Percentiles rank a stretch among this genome's conserved stretches.
phyloP scores from a whole-genome alignment of 2,329 filamentous ascomycete genomes.

The Tolypocladium pustulatum region DNA sequence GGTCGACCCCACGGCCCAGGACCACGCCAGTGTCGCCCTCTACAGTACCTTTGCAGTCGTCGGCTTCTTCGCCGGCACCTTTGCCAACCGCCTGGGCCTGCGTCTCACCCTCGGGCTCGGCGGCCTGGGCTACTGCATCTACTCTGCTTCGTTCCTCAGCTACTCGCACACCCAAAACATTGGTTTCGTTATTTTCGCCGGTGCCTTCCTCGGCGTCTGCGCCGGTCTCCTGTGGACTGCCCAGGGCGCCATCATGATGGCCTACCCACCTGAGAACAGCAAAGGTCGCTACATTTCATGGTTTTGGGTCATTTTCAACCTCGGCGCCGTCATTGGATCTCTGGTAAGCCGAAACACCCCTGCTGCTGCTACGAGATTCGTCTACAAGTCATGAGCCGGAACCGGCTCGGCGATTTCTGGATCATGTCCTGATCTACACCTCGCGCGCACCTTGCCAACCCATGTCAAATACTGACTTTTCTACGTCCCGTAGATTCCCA shows the following conservation, averaged over 20 bases:
- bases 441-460: too few relatives aligned
- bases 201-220: constrained; percentile 65
- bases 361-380: neutral
- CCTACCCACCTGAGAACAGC: constrained; percentile 68
- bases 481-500: constrained; percentile 37
- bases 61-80: constrained; percentile 63
- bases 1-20: constrained; percentile 39
- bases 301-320: constrained; percentile 95
- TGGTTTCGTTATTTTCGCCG: constrained; percentile 67
- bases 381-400: too few relatives aligned
- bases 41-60: constrained; percentile 62
- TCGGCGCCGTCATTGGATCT: constrained; percentile 79
- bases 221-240: constrained; percentile 75
- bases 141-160: constrained; percentile 58
- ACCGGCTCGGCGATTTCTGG: too few relatives aligned
- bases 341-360: constrained; percentile 27
- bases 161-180: constrained; percentile 58
- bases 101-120: constrained; percentile 58
- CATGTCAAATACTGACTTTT: neutral
- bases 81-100: constrained; percentile 68
- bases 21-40: constrained; percentile 59
- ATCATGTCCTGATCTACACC: too few relatives aligned
- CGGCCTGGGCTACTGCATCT: constrained; percentile 67
- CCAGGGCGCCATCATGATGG: constrained; percentile 82
- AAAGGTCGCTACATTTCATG: constrained; percentile 85